These are phyloP conservation scores for Leersia perrieri DNA, from an alignment of 176 grass and related monocot genomes.

Conservation along the genomic window DNA sequence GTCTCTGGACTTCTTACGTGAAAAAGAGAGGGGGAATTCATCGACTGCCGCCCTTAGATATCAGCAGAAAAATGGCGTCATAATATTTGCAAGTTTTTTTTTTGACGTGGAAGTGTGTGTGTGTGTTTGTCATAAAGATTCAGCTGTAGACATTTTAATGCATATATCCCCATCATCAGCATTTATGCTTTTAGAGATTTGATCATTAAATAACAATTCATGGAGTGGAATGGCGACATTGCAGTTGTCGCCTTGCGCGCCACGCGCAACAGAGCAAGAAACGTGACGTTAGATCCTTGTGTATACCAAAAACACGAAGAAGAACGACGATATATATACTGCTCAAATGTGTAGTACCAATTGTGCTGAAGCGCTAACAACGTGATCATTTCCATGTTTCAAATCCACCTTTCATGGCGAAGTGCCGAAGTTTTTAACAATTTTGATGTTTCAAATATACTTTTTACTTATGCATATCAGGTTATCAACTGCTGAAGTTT, in stretches of 20 bases:
- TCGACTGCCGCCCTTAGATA: no score
- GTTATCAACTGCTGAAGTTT: no score
- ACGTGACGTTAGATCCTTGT: background rate
- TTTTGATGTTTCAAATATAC: no score
- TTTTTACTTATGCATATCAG: no score
- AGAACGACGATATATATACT: background rate
- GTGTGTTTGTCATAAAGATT: background rate
- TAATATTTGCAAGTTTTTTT: no score
- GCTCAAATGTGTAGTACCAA: background rate
- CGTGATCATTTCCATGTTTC: no score
- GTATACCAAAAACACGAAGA: background rate
- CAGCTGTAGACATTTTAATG: background rate
- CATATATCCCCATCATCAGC: background rate
- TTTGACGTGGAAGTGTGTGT: background rate
- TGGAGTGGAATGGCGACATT: background rate
- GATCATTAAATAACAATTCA: background rate
- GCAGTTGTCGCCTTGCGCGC: background rate
- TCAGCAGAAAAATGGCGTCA: no score
- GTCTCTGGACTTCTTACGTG: no score
- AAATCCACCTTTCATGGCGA: background rate
- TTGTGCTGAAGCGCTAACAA: background rate
- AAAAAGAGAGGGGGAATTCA: no score
- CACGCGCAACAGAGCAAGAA: background rate
- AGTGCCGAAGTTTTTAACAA: no score
- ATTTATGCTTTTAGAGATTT: constrained; percentile 5